Evolutionary conservation across 2,329 filamentous ascomycete species (phyloP).

Genomic region (Monosporascus sp.): DNA sequence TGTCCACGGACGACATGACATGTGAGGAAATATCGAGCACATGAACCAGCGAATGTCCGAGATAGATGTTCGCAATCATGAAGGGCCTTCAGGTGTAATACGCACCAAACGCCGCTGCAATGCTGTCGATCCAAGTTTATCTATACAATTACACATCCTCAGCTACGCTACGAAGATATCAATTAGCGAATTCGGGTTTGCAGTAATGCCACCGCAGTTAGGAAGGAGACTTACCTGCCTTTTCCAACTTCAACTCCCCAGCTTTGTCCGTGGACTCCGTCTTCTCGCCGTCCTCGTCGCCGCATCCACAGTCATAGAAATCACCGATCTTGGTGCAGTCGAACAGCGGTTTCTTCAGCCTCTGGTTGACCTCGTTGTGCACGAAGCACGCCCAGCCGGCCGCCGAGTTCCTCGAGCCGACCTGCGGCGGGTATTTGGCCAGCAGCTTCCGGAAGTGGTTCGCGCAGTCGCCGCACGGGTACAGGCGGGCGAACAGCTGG

Average conservation of each 20-base stretch:
- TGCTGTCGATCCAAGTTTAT: background rate
- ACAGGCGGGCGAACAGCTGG: conserved; percentile 62
- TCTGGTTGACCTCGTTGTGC: conserved; percentile 63
- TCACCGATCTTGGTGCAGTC: conserved; percentile 65
- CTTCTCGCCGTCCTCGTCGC: conserved; percentile 53
- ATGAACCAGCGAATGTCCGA: background rate
- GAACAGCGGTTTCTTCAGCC: conserved; percentile 56
- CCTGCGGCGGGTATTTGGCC: conserved; percentile 60
- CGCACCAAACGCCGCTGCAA: background rate
- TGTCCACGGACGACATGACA: no score
- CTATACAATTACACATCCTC: background rate
- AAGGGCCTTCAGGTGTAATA: background rate
- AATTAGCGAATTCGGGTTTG: background rate
- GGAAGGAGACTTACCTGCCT: conserved; percentile 3
- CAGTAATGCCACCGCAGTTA: background rate
- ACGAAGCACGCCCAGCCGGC: conserved; percentile 65
- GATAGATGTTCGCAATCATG: background rate
- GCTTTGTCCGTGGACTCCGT: conserved; percentile 19
- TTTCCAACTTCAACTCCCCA: conserved; percentile 25
- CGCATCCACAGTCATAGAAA: conserved; percentile 68
- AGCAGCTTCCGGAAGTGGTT: conserved; percentile 61
- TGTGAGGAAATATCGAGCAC: no score
- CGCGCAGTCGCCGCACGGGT: conserved; percentile 67
- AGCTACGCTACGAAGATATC: background rate
- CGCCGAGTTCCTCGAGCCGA: conserved; percentile 56